Evolutionary conservation across 1,139 yeast genomes (phyloP), one percentile per base, ranked within the genome.

Genomic region (Pichia sp.): DNA sequence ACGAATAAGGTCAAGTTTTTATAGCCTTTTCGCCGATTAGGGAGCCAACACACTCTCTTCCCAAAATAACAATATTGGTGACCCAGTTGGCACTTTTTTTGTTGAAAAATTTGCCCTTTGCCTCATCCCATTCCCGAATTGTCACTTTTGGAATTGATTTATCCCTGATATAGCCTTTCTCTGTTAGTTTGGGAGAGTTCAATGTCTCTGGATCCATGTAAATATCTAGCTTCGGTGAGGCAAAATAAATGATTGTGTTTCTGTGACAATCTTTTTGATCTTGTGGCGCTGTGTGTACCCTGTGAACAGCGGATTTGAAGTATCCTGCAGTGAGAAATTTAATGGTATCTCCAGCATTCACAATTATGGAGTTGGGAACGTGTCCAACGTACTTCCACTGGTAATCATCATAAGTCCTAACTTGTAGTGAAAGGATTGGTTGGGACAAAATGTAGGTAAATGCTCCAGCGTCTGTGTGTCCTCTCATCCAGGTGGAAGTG

Each of bases 321-420:
- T 63, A 66, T 0, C 72, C 72, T 4, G 74, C 75, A 22, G 71
- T 64, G 29, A 69, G 53, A 39, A 69, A 67, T 46, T 69, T 72
- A 49, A 69, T 48, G 1, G 69, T 66, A 50, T 69, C 75, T 8
- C 74, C 74, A 36, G 69, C 56, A 42, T 70, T 70, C 9, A 70
- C 74, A 35, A 71, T 62, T 23, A 70, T 56, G 1, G 72, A 62
- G 29, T 62, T 54, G 6, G 70, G 72, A 5, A 60, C 58, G 45
- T 70, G 74, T 22, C 59, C 58, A 15, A 70, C 73, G 48, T 65
- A 70, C 38, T 55, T 63, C 75, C 75, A 71, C n/a, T 59, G 51
- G 1, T 70, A 69, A 16, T 67, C 60, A 34, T 52, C 62, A 42
- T 65, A 64, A 42, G 70, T 74, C 40, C 66, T 57, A 32, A 70